Evolutionary conservation across 2,329 filamentous ascomycete genomes (phyloP).

Genomic region (Sarocladium brachiariae): DNA sequence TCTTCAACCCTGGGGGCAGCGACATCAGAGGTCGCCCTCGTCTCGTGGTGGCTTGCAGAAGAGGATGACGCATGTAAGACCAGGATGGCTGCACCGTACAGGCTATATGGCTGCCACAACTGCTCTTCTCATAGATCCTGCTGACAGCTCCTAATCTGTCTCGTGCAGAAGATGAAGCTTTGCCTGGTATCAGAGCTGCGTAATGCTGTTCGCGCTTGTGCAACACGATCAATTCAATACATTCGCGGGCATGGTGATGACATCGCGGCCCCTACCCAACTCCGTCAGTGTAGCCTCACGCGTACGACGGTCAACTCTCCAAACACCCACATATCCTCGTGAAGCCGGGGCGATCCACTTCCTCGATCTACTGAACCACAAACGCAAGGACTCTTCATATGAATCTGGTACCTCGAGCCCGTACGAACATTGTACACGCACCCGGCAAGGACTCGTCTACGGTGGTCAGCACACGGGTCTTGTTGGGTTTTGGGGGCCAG

Average conservation of each 20-base stretch:
- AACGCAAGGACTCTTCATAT: too few species aligned
- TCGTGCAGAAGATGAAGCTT: background rate
- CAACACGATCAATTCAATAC: background rate
- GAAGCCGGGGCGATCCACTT: too few species aligned
- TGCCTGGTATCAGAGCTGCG: background rate
- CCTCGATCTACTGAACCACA: too few species aligned
- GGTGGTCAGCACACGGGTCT: background rate
- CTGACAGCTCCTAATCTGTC: background rate
- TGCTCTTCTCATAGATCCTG: background rate
- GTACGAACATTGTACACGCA: too few species aligned
- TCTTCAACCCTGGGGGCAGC: background rate
- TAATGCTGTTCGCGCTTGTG: background rate
- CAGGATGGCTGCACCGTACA: conserved; percentile 2
- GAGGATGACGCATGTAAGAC: conserved; percentile 6
- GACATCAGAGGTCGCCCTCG: conserved; percentile 3
- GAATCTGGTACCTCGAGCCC: too few species aligned
- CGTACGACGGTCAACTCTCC: background rate
- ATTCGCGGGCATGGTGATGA: background rate
- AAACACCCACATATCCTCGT: background rate
- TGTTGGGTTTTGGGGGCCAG: background rate
- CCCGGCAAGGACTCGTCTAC: background rate
- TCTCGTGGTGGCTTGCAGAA: conserved; percentile 6
- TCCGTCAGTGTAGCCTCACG: background rate
- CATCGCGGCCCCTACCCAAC: background rate
- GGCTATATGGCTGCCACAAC: background rate